Evolutionary conservation across 2,329 filamentous ascomycete species (phyloP), one percentile per base, ranked within the genome.

Genomic region (Cladophialophora exuberans): DNA sequence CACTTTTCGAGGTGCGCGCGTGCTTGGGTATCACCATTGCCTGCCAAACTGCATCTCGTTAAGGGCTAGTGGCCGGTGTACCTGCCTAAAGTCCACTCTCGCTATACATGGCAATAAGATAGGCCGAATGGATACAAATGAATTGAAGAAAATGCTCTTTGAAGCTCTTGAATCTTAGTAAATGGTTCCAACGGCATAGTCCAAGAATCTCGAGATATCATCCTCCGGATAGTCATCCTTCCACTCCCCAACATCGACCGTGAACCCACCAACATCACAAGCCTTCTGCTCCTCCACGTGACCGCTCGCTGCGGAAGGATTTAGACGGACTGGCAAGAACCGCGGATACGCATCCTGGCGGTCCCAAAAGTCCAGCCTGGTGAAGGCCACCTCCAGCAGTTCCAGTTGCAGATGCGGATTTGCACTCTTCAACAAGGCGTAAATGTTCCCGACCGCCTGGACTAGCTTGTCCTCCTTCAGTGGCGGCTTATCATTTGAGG

Each of bases 151-250:
- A n/a, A n/a, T n/a, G n/a, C n/a, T n/a, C n/a, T n/a, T n/a, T n/a
- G n/a, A n/a, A n/a, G n/a, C n/a, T n/a, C n/a, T n/a, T n/a, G n/a
- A n/a, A n/a, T n/a, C 28, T 31, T 13, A 31, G 28, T 44, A 26
- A 25, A 48, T 48, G 31, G 15, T 23, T 13, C 45, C 45, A 20
- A 48, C 45, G n/a, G 22, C 31, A 17, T 48, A 33, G 7, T 23
- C 22, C 13, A 36, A 36, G 22, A 48, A 38, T 9, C n/a, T 35
- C 11, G 23, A 18, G 10, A 38, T 25, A 22, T 38, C 28, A 36
- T 48, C 31, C 45, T 48, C 45, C 6, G 45, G 30, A 22, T 38
- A 36, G 13, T 48, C 45, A 22, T 48, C 31, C 22, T 38, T 30
- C 45, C 45, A 38, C 7, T 35, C 22, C 13, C 31, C 31, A 9